These are phyloP conservation scores for Thraustochytrium striatum DNA, from an alignment of 352 stramenopile species.

Conservation along the genomic window DNA sequence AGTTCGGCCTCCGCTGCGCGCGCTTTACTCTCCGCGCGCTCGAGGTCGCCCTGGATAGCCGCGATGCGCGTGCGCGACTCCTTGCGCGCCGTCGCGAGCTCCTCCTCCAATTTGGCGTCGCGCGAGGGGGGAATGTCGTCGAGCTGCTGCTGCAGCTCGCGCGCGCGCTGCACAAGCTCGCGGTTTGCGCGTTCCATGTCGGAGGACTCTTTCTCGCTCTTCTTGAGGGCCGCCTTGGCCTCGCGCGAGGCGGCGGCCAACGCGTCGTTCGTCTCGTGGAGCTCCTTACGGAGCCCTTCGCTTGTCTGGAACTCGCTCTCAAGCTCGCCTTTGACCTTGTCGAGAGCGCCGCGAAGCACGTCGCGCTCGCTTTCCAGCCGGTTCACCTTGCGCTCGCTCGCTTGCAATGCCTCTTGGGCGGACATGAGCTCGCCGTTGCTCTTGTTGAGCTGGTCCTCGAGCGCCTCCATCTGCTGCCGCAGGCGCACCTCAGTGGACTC, in stretches of 20 bases:
- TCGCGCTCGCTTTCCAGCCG: conserved; percentile 29
- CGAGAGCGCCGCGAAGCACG: conserved; percentile 17
- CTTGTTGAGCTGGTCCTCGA: neutral
- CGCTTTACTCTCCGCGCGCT: neutral
- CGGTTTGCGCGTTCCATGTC: neutral
- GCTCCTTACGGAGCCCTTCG: conserved; percentile 13
- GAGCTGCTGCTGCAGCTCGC: neutral
- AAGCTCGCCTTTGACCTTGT: conserved; percentile 45
- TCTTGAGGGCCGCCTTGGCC: neutral
- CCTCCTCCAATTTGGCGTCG: neutral
- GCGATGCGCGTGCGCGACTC: neutral
- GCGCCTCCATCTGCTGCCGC: neutral
- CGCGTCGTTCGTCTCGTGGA: neutral
- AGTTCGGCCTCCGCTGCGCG: neutral
- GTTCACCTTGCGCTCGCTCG: conserved; percentile 22
- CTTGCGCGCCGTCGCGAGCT: neutral
- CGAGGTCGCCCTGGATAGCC: neutral
- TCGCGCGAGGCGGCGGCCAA: neutral
- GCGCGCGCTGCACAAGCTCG: neutral
- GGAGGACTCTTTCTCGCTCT: neutral
- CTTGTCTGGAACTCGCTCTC: conserved; percentile 31
- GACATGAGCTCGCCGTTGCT: neutral
- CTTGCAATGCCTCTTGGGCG: conserved; percentile 1
- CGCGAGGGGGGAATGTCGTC: neutral
- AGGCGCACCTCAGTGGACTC: neutral